Evolutionary conservation across 1,139 yeast genomes (phyloP), one percentile per base, ranked within the genome.

Genomic region (Arxiozyma heterogenica): DNA sequence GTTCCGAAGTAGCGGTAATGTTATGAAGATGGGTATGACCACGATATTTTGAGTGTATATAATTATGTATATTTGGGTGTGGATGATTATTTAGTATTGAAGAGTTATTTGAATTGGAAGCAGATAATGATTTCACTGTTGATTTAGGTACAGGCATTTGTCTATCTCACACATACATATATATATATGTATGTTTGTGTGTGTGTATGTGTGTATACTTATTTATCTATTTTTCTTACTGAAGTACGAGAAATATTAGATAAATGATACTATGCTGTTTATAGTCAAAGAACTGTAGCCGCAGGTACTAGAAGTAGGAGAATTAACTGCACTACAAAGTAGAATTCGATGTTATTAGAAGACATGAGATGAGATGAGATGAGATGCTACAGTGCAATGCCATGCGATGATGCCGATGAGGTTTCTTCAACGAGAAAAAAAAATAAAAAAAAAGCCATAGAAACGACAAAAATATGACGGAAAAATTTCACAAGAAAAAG

Each of bases 71-170:
- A 38, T 58, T 61, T 51, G 62, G 60, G 50, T 60, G 62, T 8
- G 62, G 61, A 51, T 57, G 61, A 17, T 57, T 55, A 27, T 55
- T 53, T 48, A 60, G 42, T 17, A 60, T 54, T 23, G 62, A 53
- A n/a, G 58, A 50, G 25, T 54, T 52, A 8, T 8, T 46, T 21
- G 49, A 46, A n/a, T 59, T 47, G 38, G 59, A 57, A 3, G 56
- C 45, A 11, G 57, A 43, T 21, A 59, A 44, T n/a, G 58, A 49
- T 18, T 55, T 54, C 8, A 57, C 53, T n/a, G 58, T 52, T 17
- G 61, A 57, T 52, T 60, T 60, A 4, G 61, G 54, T 41, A 54
- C 55, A 41, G 62, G 56, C 62, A 60, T 59, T 34, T 34, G 39
- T 34, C 39, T 12, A 34, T 34, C 2, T 34, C 15, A 8, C 11